A percentile compares a stretch with the other conserved stretches of the same genome.
Conservation (phyloP, 331 rosid species). For the Quercus phellos region DNA sequence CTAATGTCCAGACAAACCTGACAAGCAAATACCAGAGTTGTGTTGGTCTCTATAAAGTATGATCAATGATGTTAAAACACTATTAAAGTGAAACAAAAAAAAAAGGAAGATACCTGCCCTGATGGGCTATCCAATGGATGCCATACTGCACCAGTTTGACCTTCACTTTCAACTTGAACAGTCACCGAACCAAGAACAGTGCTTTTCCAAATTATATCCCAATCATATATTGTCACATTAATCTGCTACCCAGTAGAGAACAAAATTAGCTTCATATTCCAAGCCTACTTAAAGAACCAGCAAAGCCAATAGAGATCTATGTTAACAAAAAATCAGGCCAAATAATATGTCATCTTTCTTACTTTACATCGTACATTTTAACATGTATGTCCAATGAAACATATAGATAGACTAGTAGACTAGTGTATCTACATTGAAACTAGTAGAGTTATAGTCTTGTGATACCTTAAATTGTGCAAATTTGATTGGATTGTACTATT, state of each 20-base stretch:
- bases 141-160: constrained; percentile 92
- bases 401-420: no score
- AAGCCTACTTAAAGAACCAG: constrained; percentile 35
- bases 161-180: constrained; percentile 81
- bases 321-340: not conserved
- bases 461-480: no score
- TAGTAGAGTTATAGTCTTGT: no score
- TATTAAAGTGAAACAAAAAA: constrained; percentile 8
- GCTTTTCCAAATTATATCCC: constrained; percentile 99
- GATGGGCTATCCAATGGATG: constrained; percentile 75
- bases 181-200: constrained; percentile 93
- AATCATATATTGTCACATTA: constrained; percentile 83
- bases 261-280: constrained; percentile 41
- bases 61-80: constrained; percentile 5
- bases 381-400: not conserved
- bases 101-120: constrained; percentile 67
- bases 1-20: constrained; percentile 94
- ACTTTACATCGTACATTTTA: not conserved
- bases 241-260: constrained; percentile 62
- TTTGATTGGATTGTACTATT: no score
- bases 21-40: constrained; percentile 27
- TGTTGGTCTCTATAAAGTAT: constrained; percentile 25
- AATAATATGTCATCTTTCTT: not conserved
- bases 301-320: constrained; percentile 27
- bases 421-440: no score